Base-by-base conservation (phyloP, 495 filamentous ascomycete genomes). In the Entonaema liquescens region DNA sequence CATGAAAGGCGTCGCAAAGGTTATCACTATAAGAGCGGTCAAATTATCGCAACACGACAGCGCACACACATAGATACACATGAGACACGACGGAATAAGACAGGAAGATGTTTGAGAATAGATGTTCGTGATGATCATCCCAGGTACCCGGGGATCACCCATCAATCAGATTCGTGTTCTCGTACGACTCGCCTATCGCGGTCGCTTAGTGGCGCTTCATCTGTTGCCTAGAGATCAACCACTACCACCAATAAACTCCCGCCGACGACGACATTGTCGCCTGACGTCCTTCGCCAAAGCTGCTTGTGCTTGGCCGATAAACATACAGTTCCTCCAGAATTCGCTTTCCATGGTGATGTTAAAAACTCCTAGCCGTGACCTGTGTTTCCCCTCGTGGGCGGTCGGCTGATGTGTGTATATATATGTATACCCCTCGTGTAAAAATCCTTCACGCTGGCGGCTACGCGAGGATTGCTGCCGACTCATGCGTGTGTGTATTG, bases 81-180 rank as follows among this genome's bases (percentile, higher is more conserved):
- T 26, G 9, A 17, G 2, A 12, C 49, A 29, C 49, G 15, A 17
- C 23, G 1, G 4, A 15, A 15, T 19, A 44, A 26, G 26, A 19
- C 12, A 42, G 11, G 23, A 11, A 8, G 40, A 47, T 53, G 19
- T 38, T 29, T 47, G 42, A 47, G 42, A 56, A 47, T 25, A 47
- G 42, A 36, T 65, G 49, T 53, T 53, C 21, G 44, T 15, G 29
- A 25, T 61, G 38, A 33, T 61, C 44, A 19, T 62, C 28, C 54
- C 61, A 25, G 40, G 57, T 62, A 52, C 7, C 31, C 52, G 26
- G 50, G 31, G 53, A 62, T 60, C 53, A 26, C 53, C 59, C 26
- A 52, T 47, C 42, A 47, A 47, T 47, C 31, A 66, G 31, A 58
- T 68, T 68, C 65, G 42, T 68, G 42, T 68, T 62, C 65, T 62